Evolutionary conservation across 305 asterid genomes (phyloP), one percentile per base, ranked within the genome.

Genomic region (Petunia hybrid): DNA sequence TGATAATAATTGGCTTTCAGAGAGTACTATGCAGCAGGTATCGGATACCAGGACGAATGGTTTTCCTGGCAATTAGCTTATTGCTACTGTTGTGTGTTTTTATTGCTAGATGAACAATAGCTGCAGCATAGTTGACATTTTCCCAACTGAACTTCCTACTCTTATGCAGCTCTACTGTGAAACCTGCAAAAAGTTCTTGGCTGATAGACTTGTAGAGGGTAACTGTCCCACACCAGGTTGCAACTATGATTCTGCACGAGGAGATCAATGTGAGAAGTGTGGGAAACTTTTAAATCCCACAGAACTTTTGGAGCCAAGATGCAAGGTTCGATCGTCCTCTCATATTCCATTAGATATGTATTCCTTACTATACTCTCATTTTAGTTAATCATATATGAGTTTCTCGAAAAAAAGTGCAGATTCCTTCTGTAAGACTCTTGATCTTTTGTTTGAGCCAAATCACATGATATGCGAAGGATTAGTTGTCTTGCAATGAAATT

Each of bases 201-300:
- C 98, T 40, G 99, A 95, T 87, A 89, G 99, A 73, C 94, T 92
- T 63, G 97, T 92, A 83, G 99, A 95, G 89, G 99, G 99, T 70
- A 82, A 14, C 82, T 95, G 98, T 84, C 99, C 99, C 14, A 88
- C 93, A 2, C 93, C 92, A 40, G 94, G 90, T 77, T 95, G 98
- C 85, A 87, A 89, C 84, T 89, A 94, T 82, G 97, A 88, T 82
- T 91, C 98, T 79, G 99, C 99, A 45, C 91, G 99, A 81, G 99
- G 99, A 39, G 99, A 95, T 88, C 99, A 95, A 87, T 95, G 99
- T 80, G 99, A 94, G 80, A 91, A 89, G 80, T 95, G 99, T 70
- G 91, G 91, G 85, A 91, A 95, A 90, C 96, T 95, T 79, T 87
- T 95, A 81, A 92, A 95, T 87, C 98, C 99, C 74, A 91, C 97